phyloP scores from a whole-genome alignment of 129 eudicot species.

The Chrysanthemum makinoi region DNA sequence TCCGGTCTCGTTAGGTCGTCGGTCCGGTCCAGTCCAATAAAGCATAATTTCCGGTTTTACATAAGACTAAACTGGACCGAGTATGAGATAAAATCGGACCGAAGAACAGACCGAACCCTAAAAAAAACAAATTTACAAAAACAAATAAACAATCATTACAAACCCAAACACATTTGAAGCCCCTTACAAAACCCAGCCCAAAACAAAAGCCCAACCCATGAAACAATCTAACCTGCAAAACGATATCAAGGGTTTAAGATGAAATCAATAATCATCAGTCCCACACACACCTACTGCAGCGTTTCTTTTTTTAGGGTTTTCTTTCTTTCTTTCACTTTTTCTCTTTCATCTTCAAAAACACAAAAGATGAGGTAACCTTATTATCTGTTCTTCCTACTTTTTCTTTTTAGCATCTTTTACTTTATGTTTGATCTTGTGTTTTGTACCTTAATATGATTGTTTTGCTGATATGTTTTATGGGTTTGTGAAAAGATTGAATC shows the following conservation, averaged over 20 bases:
- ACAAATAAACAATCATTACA: no score
- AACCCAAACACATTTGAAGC: no score
- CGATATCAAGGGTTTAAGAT: slow-evolving; percentile 36
- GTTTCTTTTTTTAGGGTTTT: slow-evolving; percentile 47
- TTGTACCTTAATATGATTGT: slow-evolving; percentile 9
- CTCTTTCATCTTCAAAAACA: slow-evolving; percentile 27
- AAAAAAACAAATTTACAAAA: no score
- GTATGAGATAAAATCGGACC: no score
- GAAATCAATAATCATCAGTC: background rate
- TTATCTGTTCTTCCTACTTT: background rate
- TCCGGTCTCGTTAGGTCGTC: no score
- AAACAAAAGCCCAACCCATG: no score
- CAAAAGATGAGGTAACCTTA: slow-evolving; percentile 44
- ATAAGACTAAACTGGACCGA: no score
- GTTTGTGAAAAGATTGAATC: background rate
- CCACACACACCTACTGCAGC: background rate
- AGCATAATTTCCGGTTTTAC: no score
- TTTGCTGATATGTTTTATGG: background rate
- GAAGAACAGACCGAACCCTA: no score
- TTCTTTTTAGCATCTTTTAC: background rate
- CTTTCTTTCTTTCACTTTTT: slow-evolving; percentile 26
- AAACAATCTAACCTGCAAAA: no score
- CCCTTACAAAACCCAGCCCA: no score
- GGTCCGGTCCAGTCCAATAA: no score
- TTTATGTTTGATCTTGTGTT: slow-evolving; percentile 2